Base-by-base conservation (phyloP, 2,329 filamentous ascomycete genomes). In the Tolypocladium ophioglossoides region DNA sequence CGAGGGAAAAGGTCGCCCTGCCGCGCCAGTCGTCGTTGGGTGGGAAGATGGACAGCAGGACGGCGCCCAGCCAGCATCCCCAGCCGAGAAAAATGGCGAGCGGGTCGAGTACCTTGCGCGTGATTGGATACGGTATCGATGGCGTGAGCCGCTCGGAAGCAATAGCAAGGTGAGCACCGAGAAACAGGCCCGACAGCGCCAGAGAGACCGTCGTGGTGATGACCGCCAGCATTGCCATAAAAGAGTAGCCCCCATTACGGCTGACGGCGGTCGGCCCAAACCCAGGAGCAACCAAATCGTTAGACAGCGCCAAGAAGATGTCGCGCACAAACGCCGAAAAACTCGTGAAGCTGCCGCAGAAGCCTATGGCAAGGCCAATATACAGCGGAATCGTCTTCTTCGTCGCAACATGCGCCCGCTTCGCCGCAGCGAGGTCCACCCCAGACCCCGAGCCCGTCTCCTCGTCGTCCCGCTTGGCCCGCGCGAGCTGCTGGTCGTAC, bases 361-460 rank as follows among this genome's bases (percentile, higher is more conserved):
- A 94, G 12, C 87, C 92, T 0, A 87, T 95, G 0, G 89, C 82
- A 7, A 96, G 80, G 51, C 88, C 91, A 55, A 95, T 86, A 65
- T 95, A 96, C 0, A 96, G 75, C 0, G 92, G 91, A 32, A 95
- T 87, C 0, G 87, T 88, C 73, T 95, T 95, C 67, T 96, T 96
- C 32, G 76, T 72, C 6, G 83, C 75, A 39, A 78, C 68, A 64
- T 87, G 82, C 1, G 76, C 76, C 64, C 85, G 80, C 61, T 77
- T 79, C 5, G 74, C 75, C 3, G 74, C 72, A 8, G 68, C 66
- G 4, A 76, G 44, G 27, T 55, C 20, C 44, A 54, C 7, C 47
- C 57, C 34, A 40, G 57, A 60, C 40, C 50, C 50, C 18, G 61
- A 55, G 10, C 64, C 68, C 32, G 58, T 64, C 54, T 75, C 73